These are phyloP conservation scores for Gymnopilus junonius DNA, from an alignment of 768 basidiomycete species.

Conservation along the genomic window DNA sequence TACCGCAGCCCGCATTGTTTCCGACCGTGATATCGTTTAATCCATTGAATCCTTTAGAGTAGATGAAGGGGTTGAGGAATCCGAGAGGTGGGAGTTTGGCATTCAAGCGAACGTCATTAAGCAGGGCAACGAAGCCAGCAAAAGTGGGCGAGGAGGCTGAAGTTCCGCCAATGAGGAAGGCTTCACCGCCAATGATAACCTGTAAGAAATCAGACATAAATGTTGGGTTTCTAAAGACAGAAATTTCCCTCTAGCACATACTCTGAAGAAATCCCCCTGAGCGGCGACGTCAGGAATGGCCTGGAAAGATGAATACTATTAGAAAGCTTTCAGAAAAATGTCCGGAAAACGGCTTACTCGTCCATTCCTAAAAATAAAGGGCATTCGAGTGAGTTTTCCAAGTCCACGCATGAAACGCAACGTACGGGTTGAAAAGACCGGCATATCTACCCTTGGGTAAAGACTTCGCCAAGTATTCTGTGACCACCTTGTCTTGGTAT, in stretches of 20 bases:
- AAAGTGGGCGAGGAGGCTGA: slow-evolving; percentile 67
- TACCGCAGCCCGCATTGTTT: slow-evolving; percentile 59
- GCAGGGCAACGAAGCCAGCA: slow-evolving; percentile 59
- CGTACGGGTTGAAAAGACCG: slow-evolving; percentile 65
- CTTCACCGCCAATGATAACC: slow-evolving; percentile 45
- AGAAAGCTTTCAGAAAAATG: not conserved
- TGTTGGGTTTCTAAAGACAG: not conserved
- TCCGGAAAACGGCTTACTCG: slow-evolving; percentile 43
- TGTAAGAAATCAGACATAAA: slow-evolving; percentile 41
- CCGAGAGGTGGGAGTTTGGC: slow-evolving; percentile 52
- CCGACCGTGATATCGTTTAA: slow-evolving; percentile 65
- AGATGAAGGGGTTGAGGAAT: slow-evolving; percentile 69
- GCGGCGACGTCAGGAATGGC: slow-evolving; percentile 70
- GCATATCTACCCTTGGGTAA: slow-evolving; percentile 53
- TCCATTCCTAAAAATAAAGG: slow-evolving; percentile 36
- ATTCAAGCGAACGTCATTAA: slow-evolving; percentile 61
- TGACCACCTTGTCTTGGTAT: slow-evolving; percentile 55
- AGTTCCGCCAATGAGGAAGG: slow-evolving; percentile 54
- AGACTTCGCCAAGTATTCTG: slow-evolving; percentile 41
- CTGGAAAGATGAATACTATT: slow-evolving; percentile 28
- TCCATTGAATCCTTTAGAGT: slow-evolving; percentile 39
- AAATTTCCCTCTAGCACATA: not conserved
- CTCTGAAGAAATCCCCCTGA: slow-evolving; percentile 48
- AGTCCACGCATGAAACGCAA: slow-evolving; percentile 1
- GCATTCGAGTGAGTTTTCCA: not conserved